Base-by-base conservation (phyloP, 116 monocot genomes). In the Iris pallida region DNA sequence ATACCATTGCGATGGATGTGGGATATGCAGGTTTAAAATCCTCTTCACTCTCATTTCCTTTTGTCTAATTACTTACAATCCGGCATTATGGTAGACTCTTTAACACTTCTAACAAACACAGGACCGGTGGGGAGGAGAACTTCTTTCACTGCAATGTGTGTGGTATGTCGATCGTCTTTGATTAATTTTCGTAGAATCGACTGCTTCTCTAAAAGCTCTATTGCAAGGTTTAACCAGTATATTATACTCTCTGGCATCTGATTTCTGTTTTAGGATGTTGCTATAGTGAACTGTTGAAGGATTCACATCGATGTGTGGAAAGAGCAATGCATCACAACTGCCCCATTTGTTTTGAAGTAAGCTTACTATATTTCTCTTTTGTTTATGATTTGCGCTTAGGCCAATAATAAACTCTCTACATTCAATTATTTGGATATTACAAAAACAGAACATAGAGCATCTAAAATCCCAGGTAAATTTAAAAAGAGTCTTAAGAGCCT, bases 271-370 rank as follows among this genome's bases (percentile, higher is more conserved):
- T 74, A 94, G 94, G 87, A 53, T 94, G 94, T 67, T 94, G 94
- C 73, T 90, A 90, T 57, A 73, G 74, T 70, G 87, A 79, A 51
- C 16, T 68, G 10, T 15, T 90, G 63, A 79, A 79, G 73, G 78
- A 81, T 65, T 86, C 94, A 57, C 90, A 94, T 55, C 73, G 45
- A 0, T 94, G 94, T 68, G 72, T 94, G 8, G 94, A 94, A 69
- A 77, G 78, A 75, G 94, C 94, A 75, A 90, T 94, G 90, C 90
- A 94, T 68, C 94, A 94, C 49, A 90, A 94, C 51, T 94, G 94
- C 59, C 94, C 94, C 5, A 75, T 94, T 49, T 94, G 94, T 73
- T 94, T 87, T 67, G 94, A 94, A 76, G 94, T 94, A 79, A 74
- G 2, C 17, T 42, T 16, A 30, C 43, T 67, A 42, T 53, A 46